Base-by-base conservation (phyloP, 371 early-diverging fungal species). In the Zancudomyces culisetae region DNA sequence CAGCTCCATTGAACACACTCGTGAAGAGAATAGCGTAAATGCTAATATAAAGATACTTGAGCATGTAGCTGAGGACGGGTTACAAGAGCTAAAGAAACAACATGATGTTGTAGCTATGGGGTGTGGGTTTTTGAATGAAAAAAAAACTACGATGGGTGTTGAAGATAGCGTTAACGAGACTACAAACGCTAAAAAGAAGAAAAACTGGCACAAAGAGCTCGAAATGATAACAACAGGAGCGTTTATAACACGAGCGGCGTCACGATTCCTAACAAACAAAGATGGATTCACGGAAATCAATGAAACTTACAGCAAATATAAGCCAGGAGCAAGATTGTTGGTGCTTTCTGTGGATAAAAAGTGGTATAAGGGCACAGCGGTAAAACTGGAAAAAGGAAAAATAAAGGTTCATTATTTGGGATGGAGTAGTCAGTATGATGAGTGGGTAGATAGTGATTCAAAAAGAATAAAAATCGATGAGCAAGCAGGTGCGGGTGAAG, bases 151-250 rank as follows among this genome's bases (percentile, higher is more conserved):
- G n/a, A n/a, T n/a, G n/a, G n/a, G n/a, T n/a, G n/a, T n/a, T n/a
- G n/a, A n/a, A n/a, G n/a, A n/a, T n/a, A n/a, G n/a, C n/a, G n/a
- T n/a, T n/a, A n/a, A n/a, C n/a, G n/a, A n/a, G n/a, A n/a, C n/a
- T n/a, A n/a, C n/a, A n/a, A n/a, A n/a, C n/a, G n/a, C n/a, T n/a
- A n/a, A n/a, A n/a, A n/a, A n/a, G n/a, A n/a, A n/a, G n/a, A n/a
- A n/a, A n/a, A n/a, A n/a, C n/a, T n/a, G n/a, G n/a, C n/a, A n/a
- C n/a, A n/a, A n/a, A n/a, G n/a, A n/a, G n/a, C n/a, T n/a, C n/a
- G n/a, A n/a, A n/a, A 42, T 66, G 20, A 42, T 58, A 1, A 60
- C 66, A 3, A 66, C 66, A 1, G 66, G 65, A 18, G 66, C 66
- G n/a, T 64, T 66, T 45, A 27, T 61, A 29, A 66, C 66, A 0